These are phyloP conservation scores for Verticillium longisporum DNA, from an alignment of 2,329 filamentous ascomycete species.

Conservation along the genomic window DNA sequence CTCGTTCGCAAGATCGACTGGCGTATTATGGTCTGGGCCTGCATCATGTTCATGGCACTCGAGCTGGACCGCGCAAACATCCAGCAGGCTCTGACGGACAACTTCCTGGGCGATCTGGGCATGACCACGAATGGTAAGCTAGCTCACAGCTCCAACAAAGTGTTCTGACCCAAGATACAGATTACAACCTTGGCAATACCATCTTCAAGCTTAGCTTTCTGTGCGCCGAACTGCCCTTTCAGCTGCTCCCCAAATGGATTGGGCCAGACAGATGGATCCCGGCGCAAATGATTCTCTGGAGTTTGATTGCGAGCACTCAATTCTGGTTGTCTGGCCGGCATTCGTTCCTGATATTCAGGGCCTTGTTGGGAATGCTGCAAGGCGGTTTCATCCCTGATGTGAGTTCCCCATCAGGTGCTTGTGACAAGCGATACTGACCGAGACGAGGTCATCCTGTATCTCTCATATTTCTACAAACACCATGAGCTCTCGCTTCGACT, in stretches of 20 bases:
- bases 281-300: constrained; percentile 47
- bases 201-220: constrained; percentile 43
- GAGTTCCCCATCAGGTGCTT: background rate
- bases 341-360: constrained; percentile 23
- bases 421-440: background rate
- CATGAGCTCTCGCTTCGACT: constrained; percentile 30
- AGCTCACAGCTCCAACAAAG: background rate
- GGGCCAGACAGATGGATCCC: constrained; percentile 43
- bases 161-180: constrained; percentile 11
- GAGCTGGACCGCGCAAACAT: constrained; percentile 39
- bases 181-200: constrained; percentile 41
- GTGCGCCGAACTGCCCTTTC: constrained; percentile 51
- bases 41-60: constrained; percentile 41
- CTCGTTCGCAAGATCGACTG: constrained; percentile 30
- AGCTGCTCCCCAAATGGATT: constrained; percentile 49
- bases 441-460: constrained; percentile 28
- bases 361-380: constrained; percentile 25
- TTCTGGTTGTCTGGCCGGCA: constrained; percentile 22
- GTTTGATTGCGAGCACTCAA: constrained; percentile 33
- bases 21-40: constrained; percentile 32
- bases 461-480: constrained; percentile 38
- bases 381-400: constrained; percentile 33
- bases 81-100: constrained; percentile 32
- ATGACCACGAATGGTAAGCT: constrained; percentile 32
- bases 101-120: constrained; percentile 30